Evolutionary conservation across 768 basidiomycete genomes (phyloP), one percentile per base, ranked within the genome.

Genomic region (Phaeotremella skinneri): DNA sequence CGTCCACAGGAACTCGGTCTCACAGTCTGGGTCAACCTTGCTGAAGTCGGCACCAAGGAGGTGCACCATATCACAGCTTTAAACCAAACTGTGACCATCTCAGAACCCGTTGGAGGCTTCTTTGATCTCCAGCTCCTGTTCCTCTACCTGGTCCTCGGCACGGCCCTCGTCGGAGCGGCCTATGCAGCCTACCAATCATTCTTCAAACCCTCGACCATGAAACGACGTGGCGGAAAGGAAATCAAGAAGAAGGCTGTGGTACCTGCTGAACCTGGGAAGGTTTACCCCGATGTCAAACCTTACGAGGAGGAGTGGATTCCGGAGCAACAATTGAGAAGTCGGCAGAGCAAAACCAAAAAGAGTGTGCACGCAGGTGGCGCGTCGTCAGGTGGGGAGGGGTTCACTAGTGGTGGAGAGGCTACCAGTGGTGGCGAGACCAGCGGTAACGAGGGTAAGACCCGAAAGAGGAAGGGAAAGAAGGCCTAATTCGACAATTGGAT

Each of bases 231-330:
- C 34, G 52, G 53, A 37, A 58, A 66, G 54, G 14, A 54, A 29
- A 55, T 52, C 20, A 57, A 54, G 29, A 31, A 55, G 32, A 63
- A 70, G 55, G 58, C 63, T 17, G 71, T 72, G 32, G 69, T 72
- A 20, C 61, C 65, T 27, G 68, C 68, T 49, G 56, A 63, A 13
- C 42, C 55, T n/a, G 64, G 58, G 1, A 69, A 62, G 30, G 41
- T 42, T 13, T 74, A 74, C 37, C 75, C 67, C 27, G 54, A 64
- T 27, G 75, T 72, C 47, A 72, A 74, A 60, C 73, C 76, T 16
- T 76, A 75, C 53, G 77, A 78, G 52, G 76, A 77, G 61, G 76
- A 77, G 39, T 80, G 77, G 77, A 77, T 80, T 56, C 78, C 78
- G 7, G 73, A 64, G 20, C 69, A 72, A 20, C 76, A 76, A 53